A percentile compares a stretch with the other conserved stretches of the same genome.
These are phyloP conservation scores for Hippophae tibetana DNA, from an alignment of 306 rosid genomes.

Conservation along the genomic window DNA sequence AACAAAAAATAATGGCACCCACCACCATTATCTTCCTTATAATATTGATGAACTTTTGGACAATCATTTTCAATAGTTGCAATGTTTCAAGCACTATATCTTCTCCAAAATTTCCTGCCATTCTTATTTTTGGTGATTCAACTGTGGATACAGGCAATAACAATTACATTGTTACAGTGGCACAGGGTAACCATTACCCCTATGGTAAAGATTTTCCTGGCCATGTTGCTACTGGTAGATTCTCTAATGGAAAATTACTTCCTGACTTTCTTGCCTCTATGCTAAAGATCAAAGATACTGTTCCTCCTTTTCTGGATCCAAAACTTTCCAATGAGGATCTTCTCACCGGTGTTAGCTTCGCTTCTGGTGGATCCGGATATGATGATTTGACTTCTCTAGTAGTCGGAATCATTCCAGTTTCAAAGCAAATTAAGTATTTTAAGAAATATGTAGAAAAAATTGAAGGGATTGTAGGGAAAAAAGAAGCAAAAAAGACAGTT, in stretches of 20 bases:
- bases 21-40: constrained; percentile 5
- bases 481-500: constrained; percentile 23
- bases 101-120: constrained; percentile 31
- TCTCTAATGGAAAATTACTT: constrained; percentile 48
- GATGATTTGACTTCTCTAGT: constrained; percentile 37
- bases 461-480: constrained; percentile 32
- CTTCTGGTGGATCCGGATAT: constrained; percentile 39
- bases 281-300: constrained; percentile 35
- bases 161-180: constrained; percentile 35
- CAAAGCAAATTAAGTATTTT: constrained; percentile 40
- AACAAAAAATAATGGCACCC: constrained; percentile 24
- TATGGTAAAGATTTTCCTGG: constrained; percentile 51
- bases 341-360: constrained; percentile 55
- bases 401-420: constrained; percentile 26
- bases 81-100: constrained; percentile 10
- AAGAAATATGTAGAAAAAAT: constrained; percentile 34
- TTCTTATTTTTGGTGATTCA: constrained; percentile 62
- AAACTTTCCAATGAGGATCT: constrained; percentile 31
- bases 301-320: constrained; percentile 50
- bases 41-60: constrained; percentile 19
- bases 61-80: constrained; percentile 17
- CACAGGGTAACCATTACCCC: constrained; percentile 44
- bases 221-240: constrained; percentile 51
- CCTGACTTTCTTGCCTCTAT: constrained; percentile 46
- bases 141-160: constrained; percentile 54